Evolutionary conservation across 768 basidiomycete species (phyloP), one percentile per base, ranked within the genome.

Genomic region (Tremella yokohamensis): DNA sequence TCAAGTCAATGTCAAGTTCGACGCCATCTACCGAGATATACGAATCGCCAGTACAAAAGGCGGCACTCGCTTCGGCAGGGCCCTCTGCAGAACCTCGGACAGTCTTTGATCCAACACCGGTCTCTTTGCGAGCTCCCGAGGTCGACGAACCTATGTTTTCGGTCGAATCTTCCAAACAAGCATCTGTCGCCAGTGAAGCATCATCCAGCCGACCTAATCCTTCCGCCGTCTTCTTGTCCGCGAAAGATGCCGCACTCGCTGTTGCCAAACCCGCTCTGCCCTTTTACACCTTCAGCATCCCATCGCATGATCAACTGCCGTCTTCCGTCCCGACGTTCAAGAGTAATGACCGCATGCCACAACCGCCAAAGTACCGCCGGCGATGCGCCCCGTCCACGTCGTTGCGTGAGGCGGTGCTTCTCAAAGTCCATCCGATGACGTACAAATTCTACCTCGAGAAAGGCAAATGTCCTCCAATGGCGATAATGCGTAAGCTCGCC

Each of bases 211-310:
- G 42, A 6, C 8, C 3, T 54, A 56, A 63, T 38, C 19, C 40
- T 1, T 49, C 52, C n/a, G 42, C 40, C 1, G 40, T 69, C 2
- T 69, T 60, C 44, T 49, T 69, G 19, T 64, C 67, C 2, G 70
- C 70, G 2, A 66, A 66, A 45, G 67, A 72, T 50, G 51, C 62
- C 1, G 70, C 70, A 15, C 40, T 69, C 24, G 54, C 60, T 18
- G 56, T 72, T 8, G 56, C 60, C 1, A 64, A 63, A 51, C 48
- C 60, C 2, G 67, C 70, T 40, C 50, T 72, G 25, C 70, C 70
- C 13, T 72, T 72, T 58, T 72, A 60, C 55, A 65, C 69, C 1
- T 71, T 71, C 38, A 62, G 49, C 29, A 15, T 63, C 37, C 16
- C 54, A 11, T 34, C 29, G 29, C 29, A 34, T 56, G 20, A 59